These are phyloP conservation scores for Elsinoe necatrix DNA, from an alignment of 2,329 filamentous ascomycete species.

Conservation along the genomic window DNA sequence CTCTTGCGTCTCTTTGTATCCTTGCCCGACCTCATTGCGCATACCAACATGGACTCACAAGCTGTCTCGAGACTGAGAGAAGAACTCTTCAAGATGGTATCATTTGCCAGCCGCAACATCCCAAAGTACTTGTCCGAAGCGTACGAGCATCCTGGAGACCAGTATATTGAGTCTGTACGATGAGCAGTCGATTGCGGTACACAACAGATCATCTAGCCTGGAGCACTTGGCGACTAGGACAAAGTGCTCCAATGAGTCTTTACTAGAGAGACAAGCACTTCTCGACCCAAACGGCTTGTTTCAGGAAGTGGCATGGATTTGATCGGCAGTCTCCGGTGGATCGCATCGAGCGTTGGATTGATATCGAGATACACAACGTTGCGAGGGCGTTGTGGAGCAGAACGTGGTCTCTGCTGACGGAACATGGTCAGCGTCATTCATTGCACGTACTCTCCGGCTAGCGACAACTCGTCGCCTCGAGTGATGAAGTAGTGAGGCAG, in stretches of 20 bases:
- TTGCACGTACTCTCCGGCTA: background rate
- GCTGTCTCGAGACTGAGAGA: conserved; percentile 81
- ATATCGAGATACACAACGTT: background rate
- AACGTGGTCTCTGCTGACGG: background rate
- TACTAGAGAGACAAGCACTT: background rate
- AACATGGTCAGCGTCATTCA: background rate
- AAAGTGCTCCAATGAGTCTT: background rate
- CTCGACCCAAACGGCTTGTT: background rate
- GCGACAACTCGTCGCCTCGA: background rate
- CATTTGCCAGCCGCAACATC: conserved; percentile 73
- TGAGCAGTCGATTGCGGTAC: background rate
- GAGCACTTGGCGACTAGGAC: background rate
- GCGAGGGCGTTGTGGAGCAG: conserved; percentile 11
- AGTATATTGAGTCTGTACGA: conserved; percentile 52
- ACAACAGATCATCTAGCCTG: background rate
- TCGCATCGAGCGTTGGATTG: background rate
- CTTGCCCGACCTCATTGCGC: conserved; percentile 85
- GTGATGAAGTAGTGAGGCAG: background rate
- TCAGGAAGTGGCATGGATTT: background rate
- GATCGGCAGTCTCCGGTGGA: background rate
- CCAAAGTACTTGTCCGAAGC: conserved; percentile 67
- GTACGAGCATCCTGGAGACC: conserved; percentile 63
- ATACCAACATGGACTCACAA: conserved; percentile 96
- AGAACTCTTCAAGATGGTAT: conserved; percentile 76
- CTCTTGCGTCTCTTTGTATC: conserved; percentile 73